Conservation (phyloP, 2,329 filamentous ascomycete species). For the Calonectria pseudoturangicola region DNA sequence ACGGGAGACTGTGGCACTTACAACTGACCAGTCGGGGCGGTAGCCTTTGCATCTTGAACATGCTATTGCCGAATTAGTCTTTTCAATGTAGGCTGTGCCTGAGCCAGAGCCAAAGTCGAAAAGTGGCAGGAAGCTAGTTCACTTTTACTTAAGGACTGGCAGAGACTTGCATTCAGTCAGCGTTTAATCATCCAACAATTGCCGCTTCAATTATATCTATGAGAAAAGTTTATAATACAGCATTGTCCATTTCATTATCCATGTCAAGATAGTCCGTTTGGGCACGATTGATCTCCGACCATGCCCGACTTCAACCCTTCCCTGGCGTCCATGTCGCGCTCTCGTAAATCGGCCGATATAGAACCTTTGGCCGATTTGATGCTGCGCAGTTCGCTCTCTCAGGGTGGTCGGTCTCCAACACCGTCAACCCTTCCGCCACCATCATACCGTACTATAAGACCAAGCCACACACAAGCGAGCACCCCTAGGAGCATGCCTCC, state of each 20-base stretch:
- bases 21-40: not conserved
- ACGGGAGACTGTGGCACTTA: not conserved
- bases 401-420: not conserved
- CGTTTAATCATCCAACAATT: not conserved
- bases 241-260: not conserved
- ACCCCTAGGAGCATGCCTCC: constrained; percentile 9
- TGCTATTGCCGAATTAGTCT: not conserved
- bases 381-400: not conserved
- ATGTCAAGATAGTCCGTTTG: not conserved
- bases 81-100: not conserved
- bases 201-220: not conserved
- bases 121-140: not conserved
- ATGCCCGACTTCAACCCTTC: not conserved
- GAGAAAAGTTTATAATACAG: not conserved
- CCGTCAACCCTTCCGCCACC: not conserved
- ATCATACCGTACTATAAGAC: not conserved
- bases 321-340: not conserved
- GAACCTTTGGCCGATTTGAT: not conserved
- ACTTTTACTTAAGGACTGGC: not conserved
- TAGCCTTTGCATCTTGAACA: not conserved
- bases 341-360: not conserved
- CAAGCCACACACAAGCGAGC: not conserved
- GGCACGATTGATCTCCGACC: not conserved
- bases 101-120: not conserved
- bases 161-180: not conserved